A percentile compares a stretch with the other conserved stretches of the same genome.
Evolutionary conservation across 78 protist genomes (phyloP).

Genomic region (Creolimax fragrantissima): DNA sequence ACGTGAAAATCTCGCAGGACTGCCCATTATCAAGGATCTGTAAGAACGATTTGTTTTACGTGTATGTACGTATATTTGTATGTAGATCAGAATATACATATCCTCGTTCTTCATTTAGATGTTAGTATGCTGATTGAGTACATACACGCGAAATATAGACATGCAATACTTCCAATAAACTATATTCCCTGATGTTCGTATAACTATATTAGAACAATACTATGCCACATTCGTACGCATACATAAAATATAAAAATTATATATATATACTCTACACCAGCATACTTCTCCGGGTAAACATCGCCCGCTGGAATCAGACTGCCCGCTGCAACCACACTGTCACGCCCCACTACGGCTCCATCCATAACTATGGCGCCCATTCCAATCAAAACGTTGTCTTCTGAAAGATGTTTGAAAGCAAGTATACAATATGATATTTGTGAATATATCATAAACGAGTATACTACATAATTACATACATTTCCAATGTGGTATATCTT

Average conservation of each 20-base stretch:
- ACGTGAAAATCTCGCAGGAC: neutral
- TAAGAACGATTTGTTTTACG: neutral
- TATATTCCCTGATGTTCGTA: neutral
- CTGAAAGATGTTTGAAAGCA: no score
- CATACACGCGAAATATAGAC: neutral
- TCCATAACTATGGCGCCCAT: slow-evolving; percentile 11
- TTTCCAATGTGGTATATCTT: no score
- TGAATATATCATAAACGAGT: no score
- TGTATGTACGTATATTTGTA: neutral
- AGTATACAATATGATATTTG: no score
- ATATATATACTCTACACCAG: neutral
- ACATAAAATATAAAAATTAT: neutral
- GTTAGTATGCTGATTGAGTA: neutral
- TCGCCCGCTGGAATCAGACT: neutral
- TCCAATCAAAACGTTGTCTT: neutral
- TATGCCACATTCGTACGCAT: neutral
- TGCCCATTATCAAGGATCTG: neutral
- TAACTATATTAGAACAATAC: neutral
- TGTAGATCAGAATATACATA: neutral
- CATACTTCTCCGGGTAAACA: neutral
- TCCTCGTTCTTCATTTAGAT: neutral
- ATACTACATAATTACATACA: no score
- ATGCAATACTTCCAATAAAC: neutral
- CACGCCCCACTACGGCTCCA: neutral
- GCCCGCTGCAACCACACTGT: slow-evolving; percentile 20